phyloP scores from a whole-genome alignment of 768 basidiomycete species.

The Antrodiella citrinella region DNA sequence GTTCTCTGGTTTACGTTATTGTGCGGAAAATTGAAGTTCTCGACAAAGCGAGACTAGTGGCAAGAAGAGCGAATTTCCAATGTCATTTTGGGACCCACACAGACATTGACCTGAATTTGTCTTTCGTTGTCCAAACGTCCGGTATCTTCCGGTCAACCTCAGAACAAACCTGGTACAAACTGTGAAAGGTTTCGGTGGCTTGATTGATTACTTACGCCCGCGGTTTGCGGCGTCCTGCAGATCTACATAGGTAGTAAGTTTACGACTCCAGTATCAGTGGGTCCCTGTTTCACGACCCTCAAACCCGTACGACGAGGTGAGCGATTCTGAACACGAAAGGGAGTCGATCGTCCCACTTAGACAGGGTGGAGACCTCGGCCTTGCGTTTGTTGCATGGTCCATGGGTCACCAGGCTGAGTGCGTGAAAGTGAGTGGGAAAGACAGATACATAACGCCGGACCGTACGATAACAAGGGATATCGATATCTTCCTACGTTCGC shows the following conservation, averaged over 20 bases:
- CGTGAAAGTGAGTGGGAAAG: not conserved
- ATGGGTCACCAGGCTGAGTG: not conserved
- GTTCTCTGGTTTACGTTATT: too few relatives aligned
- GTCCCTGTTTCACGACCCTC: not conserved
- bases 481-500: not conserved
- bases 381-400: not conserved
- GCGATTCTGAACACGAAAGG: not conserved
- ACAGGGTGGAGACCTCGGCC: not conserved
- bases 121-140: too few relatives aligned
- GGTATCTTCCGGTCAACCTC: too few relatives aligned
- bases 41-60: too few relatives aligned
- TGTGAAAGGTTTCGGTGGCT: too few relatives aligned
- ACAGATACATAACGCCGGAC: not conserved
- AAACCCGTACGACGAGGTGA: not conserved
- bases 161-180: too few relatives aligned
- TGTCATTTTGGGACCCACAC: too few relatives aligned
- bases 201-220: not conserved
- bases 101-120: too few relatives aligned
- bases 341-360: not conserved
- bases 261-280: not conserved
- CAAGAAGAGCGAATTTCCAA: too few relatives aligned
- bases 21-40: too few relatives aligned
- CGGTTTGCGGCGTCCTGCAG: not conserved
- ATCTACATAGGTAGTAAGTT: not conserved
- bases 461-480: too few relatives aligned